Base-by-base conservation (phyloP, 2,329 filamentous ascomycete species). In the Keithomyces neogunnii region DNA sequence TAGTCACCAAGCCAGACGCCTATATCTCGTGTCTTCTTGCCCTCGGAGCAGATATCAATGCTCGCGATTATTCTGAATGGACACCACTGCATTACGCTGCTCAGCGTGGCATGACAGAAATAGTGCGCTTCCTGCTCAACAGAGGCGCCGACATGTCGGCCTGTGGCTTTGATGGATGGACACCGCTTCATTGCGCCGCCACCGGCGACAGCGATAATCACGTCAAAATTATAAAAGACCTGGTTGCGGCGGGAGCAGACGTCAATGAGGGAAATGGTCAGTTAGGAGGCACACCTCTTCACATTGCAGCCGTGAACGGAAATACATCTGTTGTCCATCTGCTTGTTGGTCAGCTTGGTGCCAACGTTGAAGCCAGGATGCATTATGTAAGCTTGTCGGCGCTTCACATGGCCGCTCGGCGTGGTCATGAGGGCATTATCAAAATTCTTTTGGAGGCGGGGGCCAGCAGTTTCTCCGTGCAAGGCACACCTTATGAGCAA, bases 341-440 rank as follows among this genome's bases (percentile, higher is more conserved):
- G 19, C 36, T 38, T 3, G 36, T 38, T 11, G 36, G 36, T n/a
- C 10, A 38, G 10, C 2, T n/a, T 2, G 36, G 36, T n/a, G 36
- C 10, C 5, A 38, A 38, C n/a, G n/a, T 5, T 4, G 7, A 38
- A 10, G 36, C 36, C 2, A 38, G 9, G 9, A 4, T 13, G 11
- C 11, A 13, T 2, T 1, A 13, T n/a, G 36, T 10, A 4, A 0
- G 36, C 6, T 19, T 19, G 19, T 13, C 36, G 36, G 10, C 5
- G 8, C 36, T 38, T 13, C 5, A 38, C 5, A 1, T 3, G 1
- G 36, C 36, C 2, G 36, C 6, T 38, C 2, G 1, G 2, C n/a
- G 2, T 38, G 36, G 36, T 5, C 6, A 38, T 19, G 36, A 38
- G 11, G 36, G 11, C 11, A 2, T 38, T 1, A 68, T 68, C 19